Percentiles rank a stretch among this genome's conserved stretches.
phyloP scores from a whole-genome alignment of 1,284 basidiomycete species.

The Farysia itapuensis region DNA sequence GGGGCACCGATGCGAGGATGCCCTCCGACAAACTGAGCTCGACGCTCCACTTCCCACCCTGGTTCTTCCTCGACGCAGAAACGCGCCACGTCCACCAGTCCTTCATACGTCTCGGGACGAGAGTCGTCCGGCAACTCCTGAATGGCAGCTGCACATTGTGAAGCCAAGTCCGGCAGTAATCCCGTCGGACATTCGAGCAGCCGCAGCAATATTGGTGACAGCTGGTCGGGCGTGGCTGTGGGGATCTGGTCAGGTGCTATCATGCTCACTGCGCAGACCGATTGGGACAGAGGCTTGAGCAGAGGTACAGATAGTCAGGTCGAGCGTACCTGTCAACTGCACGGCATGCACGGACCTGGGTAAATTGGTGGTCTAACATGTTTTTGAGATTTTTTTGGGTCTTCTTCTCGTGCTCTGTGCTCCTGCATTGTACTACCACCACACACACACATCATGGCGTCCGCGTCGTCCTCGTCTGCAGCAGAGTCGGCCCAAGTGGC shows the following conservation, averaged over 20 bases:
- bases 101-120: conserved; percentile 53
- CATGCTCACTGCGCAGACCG: too few species aligned
- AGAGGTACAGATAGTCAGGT: too few species aligned
- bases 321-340: too few species aligned
- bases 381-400: too few species aligned
- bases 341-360: too few species aligned
- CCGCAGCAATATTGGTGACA: conserved; percentile 38
- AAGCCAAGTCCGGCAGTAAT: conserved; percentile 25
- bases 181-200: conserved; percentile 35
- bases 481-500: conserved; percentile 27
- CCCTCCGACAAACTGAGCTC: conserved; percentile 39
- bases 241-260: conserved; percentile 37
- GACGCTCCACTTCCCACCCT: conserved; percentile 39
- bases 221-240: conserved; percentile 25
- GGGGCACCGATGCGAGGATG: conserved; percentile 49
- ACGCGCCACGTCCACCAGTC: conserved; percentile 55
- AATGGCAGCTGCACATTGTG: conserved; percentile 46
- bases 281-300: too few species aligned
- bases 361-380: too few species aligned
- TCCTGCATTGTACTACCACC: too few species aligned
- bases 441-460: background rate
- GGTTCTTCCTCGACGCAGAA: conserved; percentile 59
- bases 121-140: conserved; percentile 48
- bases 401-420: too few species aligned
- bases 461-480: background rate